Conservation (phyloP, 495 filamentous ascomycete species). For the Elasticomyces elasticus region DNA sequence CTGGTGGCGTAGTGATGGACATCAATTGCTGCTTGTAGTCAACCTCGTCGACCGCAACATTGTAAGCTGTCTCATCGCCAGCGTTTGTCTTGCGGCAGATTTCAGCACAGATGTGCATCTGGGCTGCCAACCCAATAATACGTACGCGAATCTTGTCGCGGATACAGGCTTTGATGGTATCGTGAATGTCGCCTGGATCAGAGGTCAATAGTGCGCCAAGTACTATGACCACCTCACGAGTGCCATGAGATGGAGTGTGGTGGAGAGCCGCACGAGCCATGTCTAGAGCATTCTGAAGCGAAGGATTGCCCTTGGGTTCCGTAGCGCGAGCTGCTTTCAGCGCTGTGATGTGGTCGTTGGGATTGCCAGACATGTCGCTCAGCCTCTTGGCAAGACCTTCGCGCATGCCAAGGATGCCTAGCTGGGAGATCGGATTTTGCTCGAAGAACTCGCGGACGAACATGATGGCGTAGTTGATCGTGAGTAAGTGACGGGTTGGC, state of each 20-base stretch:
- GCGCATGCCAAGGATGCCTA: constrained; percentile 77
- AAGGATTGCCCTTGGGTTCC: constrained; percentile 81
- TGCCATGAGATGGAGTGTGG: constrained; percentile 86
- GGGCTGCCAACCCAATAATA: constrained; percentile 80
- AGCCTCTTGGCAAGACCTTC: constrained; percentile 81
- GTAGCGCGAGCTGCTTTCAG: constrained; percentile 58
- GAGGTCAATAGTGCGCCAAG: constrained; percentile 82
- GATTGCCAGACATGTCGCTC: constrained; percentile 84
- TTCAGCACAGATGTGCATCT: constrained; percentile 84
- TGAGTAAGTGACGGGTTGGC: constrained; percentile 73
- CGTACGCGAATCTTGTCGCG: constrained; percentile 73
- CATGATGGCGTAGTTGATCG: constrained; percentile 71
- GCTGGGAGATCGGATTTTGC: constrained; percentile 96
- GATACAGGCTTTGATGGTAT: constrained; percentile 68
- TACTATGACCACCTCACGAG: constrained; percentile 80
- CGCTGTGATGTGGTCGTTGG: constrained; percentile 72
- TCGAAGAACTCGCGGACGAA: constrained; percentile 95
- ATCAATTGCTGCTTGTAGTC: constrained; percentile 85
- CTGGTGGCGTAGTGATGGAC: constrained; percentile 77
- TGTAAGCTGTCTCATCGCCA: constrained; percentile 65
- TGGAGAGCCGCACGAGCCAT: constrained; percentile 85
- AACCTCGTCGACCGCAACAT: constrained; percentile 75
- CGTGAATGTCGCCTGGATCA: constrained; percentile 91
- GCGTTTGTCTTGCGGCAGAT: constrained; percentile 78
- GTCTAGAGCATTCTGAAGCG: constrained; percentile 88